Evolutionary conservation across 2,329 filamentous ascomycete species (phyloP).

Genomic region (Neofusicoccum sp.): DNA sequence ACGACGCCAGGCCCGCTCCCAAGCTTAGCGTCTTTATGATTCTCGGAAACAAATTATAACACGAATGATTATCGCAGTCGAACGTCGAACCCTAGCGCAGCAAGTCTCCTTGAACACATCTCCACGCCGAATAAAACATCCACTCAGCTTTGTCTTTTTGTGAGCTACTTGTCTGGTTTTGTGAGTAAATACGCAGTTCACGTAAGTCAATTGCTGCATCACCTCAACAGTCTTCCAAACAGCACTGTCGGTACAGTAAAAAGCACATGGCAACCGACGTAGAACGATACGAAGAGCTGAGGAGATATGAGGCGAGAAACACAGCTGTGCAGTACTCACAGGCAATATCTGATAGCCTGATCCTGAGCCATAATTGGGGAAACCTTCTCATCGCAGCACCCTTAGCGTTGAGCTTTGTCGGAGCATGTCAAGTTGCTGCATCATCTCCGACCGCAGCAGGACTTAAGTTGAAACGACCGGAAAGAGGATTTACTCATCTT

Average conservation of each 20-base stretch:
- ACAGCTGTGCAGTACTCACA: conserved; percentile 28
- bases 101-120: too few relatives aligned
- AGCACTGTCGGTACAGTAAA: neutral
- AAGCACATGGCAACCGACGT: neutral
- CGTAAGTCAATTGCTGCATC: too few relatives aligned
- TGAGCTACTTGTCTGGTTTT: too few relatives aligned
- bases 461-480: conserved; percentile 1
- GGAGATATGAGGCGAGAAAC: conserved; percentile 8
- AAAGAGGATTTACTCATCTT: conserved; percentile 12
- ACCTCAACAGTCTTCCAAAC: too few relatives aligned
- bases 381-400: conserved; percentile 12
- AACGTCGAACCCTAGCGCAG: too few relatives aligned
- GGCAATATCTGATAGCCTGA: conserved; percentile 13
- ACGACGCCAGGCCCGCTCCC: too few relatives aligned
- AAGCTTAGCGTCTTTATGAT: too few relatives aligned
- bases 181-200: too few relatives aligned
- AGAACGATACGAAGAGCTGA: conserved; percentile 13
- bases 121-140: too few relatives aligned
- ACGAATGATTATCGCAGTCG: too few relatives aligned
- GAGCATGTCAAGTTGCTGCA: conserved; percentile 14
- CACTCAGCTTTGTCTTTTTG: too few relatives aligned
- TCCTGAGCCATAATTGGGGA: conserved; percentile 13
- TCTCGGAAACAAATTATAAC: too few relatives aligned
- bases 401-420: conserved; percentile 11
- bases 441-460: conserved; percentile 10